Evolutionary conservation across 2,329 filamentous ascomycete species (phyloP), one percentile per base, ranked within the genome.

Genomic region (Hypocrella siamensis): DNA sequence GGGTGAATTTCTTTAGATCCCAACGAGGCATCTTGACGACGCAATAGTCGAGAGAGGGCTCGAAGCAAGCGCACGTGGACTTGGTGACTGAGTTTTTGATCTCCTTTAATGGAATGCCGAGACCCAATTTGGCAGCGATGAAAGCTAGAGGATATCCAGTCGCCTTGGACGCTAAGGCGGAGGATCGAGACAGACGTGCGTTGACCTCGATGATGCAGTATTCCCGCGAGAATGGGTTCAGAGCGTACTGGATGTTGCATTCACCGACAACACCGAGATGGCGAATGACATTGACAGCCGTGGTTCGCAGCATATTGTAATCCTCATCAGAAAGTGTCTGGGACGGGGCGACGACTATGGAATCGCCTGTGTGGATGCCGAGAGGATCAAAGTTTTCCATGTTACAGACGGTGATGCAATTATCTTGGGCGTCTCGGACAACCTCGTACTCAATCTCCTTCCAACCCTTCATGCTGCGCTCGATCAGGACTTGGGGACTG

Each of bases 171-270:
- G 88, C 88, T 40, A 98, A 65, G 12, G 90, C 88, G 9, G 88
- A 98, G 30, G 88, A 98, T 59, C 90, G 72, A 31, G 88, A 98
- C 36, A 98, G 65, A 68, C 88, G 79, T 30, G 88, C 90, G 49
- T 98, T 98, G 62, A 98, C 90, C 56, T 98, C 90, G 49, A 98
- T 98, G 43, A 98, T 94, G 66, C 90, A 94, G 63, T 94, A 98
- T 52, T 98, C 90, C 52, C 72, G 77, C 1, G 86, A 94, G 56
- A 86, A 83, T 3, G 90, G 90, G 60, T 98, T 94, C 33, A 98
- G 63, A 4, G 90, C 90, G 49, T 96, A 98, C 56, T 98, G 90
- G 39, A 98, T 94, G 58, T 98, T 98, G 61, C 90, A 98, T 61
- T 98, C 90, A 54, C 90, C 90, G 30, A 98, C 86, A 35, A 98